phyloP scores from a whole-genome alignment of 306 rosid genomes.

The Hylodesmum podocarpum region DNA sequence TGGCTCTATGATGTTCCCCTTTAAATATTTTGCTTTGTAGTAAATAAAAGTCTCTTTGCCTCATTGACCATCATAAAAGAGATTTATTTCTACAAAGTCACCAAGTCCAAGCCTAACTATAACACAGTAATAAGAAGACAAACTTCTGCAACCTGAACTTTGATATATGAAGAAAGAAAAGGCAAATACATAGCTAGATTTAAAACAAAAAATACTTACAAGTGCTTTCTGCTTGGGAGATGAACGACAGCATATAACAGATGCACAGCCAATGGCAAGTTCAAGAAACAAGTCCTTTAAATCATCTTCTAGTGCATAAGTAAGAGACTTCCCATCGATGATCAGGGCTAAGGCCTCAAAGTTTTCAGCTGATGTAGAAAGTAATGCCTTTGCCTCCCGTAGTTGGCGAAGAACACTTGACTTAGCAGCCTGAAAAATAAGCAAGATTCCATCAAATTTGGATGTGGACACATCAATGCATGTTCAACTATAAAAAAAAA shows the following conservation, averaged over 20 bases:
- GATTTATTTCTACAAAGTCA: neutral
- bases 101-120: neutral
- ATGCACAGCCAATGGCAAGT: conserved; percentile 92
- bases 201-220: conserved; percentile 43
- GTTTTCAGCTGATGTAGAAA: conserved; percentile 39
- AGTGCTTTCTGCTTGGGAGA: conserved; percentile 99
- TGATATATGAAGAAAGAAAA: conserved; percentile 10
- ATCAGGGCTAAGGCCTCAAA: conserved; percentile 83
- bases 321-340: conserved; percentile 93
- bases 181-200: neutral
- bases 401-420: conserved; percentile 67
- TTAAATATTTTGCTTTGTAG: neutral
- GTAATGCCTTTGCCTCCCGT: conserved; percentile 54
- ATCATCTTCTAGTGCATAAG: conserved; percentile 82
- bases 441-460: conserved; percentile 32
- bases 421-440: conserved; percentile 70
- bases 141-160: neutral
- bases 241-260: conserved; percentile 97
- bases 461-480: neutral
- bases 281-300: conserved; percentile 77
- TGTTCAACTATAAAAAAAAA: neutral
- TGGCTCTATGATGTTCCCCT: neutral
- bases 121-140: neutral
- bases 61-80: neutral
- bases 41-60: neutral